Evolutionary conservation across 2,329 filamentous ascomycete genomes (phyloP), one percentile per base, ranked within the genome.

Genomic region (Fusarium lateritium): DNA sequence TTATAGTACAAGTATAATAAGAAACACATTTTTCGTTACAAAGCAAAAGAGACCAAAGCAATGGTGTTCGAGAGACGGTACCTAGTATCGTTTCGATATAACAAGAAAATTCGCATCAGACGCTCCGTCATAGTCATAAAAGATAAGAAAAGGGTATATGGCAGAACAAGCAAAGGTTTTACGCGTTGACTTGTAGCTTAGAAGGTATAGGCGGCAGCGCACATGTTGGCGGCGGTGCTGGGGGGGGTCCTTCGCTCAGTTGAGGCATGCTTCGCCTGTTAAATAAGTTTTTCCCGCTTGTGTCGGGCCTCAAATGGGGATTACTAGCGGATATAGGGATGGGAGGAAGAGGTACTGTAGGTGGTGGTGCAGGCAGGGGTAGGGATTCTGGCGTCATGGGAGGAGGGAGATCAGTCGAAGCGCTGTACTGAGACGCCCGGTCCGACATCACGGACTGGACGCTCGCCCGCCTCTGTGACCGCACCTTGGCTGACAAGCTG

Each of bases 131-230:
- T 58, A 46, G 62, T 73, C 67, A 54, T 72, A 50, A 60, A 52
- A 54, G 31, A 46, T 21, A 62, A 51, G 57, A 39, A 64, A 52
- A 56, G 65, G 60, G 51, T 44, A 65, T 45, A 57, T 24, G 42
- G 58, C 22, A 40, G 38, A 44, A 52, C 17, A 40, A 42, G 31
- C 56, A 50, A 24, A 31, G 24, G 6, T 31, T 40, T 62, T 47
- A 76, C n/a, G 63, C 64, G 45, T 56, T 70, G 49, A 65, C 59
- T 42, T 62, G 63, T 43, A 65, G 61, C 28, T 72, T 76, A 15
- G 70, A 61, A 6, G 85, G 86, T 39, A 88, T 80, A 0, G 86
- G 86, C 19, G 86, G 86, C 22, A 89, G 79, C 15, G 86, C 85
- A 67, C 83, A 83, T 13, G 79, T 87, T 24, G 86, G 86, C 7